Conservation (phyloP, 2,329 filamentous ascomycete species). For the Diaporthe amygdali region DNA sequence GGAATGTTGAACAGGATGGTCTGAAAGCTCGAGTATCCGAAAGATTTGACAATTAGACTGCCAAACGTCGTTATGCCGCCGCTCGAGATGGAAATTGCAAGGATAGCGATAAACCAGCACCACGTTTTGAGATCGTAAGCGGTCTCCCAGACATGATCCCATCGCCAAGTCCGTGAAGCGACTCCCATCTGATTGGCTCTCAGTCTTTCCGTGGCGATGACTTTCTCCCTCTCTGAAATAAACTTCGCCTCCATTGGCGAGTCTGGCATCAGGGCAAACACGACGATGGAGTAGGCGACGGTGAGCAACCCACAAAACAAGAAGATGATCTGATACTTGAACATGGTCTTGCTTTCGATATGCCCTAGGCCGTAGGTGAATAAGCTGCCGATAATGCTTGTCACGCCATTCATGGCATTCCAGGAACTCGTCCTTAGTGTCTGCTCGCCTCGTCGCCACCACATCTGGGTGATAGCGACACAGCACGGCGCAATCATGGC, state of each 20-base stretch:
- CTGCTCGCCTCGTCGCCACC: conserved; percentile 58
- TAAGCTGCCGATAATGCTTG: conserved; percentile 59
- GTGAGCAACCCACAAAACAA: conserved; percentile 56
- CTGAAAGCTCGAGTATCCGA: conserved; percentile 60
- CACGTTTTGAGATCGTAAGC: conserved; percentile 47
- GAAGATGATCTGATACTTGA: conserved; percentile 59
- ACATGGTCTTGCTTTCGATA: conserved; percentile 46
- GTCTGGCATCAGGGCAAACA: conserved; percentile 67
- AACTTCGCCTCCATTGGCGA: conserved; percentile 66
- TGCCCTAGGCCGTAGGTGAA: conserved; percentile 58
- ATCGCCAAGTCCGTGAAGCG: conserved; percentile 43
- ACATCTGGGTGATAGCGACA: conserved; percentile 59
- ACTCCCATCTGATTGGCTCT: conserved; percentile 55
- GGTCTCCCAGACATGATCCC: conserved; percentile 46
- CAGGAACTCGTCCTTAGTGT: conserved; percentile 55
- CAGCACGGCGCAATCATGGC: conserved; percentile 56
- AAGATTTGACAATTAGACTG: conserved; percentile 61
- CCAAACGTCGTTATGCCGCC: conserved; percentile 66
- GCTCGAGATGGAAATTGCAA: conserved; percentile 61
- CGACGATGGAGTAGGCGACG: conserved; percentile 52
- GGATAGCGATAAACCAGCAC: conserved; percentile 49
- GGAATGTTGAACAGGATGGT: conserved; percentile 67
- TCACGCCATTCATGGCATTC: conserved; percentile 62
- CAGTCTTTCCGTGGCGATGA: conserved; percentile 62
- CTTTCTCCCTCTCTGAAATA: conserved; percentile 58